Evolutionary conservation across 192 early-diverging fungal species (phyloP), one percentile per base, ranked within the genome.

Genomic region (Gamsiella multidivaricata): DNA sequence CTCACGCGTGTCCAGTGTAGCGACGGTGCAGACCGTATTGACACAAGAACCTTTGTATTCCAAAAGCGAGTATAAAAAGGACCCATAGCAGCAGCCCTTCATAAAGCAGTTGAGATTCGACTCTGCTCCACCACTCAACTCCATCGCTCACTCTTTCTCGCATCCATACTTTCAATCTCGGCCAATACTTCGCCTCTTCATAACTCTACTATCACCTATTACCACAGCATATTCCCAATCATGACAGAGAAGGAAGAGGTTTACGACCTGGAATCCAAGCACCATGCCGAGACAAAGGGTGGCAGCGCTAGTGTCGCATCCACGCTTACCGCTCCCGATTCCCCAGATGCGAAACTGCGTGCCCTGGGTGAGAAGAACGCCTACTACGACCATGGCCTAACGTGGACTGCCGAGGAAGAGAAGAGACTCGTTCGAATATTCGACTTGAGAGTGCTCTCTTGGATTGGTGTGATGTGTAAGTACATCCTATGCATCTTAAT

Each of bases 371-470:
- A 61, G 36, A 11, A 52, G 43, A 69, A 78, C 37, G 49, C 66
- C 2, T 32, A 78, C 39, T 78, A 78, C 34, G 76, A 73, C 11
- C 79, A 74, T 5, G 78, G 72, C 1, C 56, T 82, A 17, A 62
- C 80, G 20, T 88, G 86, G 86, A 86, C 86, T 2, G 54, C 47
- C 0, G 81, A 85, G 61, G 86, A 88, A 50, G 86, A 88, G 33
- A 66, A 68, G n/a, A 36, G 54, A 5, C 54, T 85, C 37, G 84
- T 85, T 23, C 84, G 84, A 37, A 85, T 75, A 65, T 82, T 85
- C 32, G 84, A 85, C 33, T 51, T 79, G 0, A 63, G 70, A 32
- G 23, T 79, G n/a, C 81, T 85, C 50, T 66, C 82, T 25, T 79
- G 80, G 53, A 79, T 67, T 22, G 62, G 74, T 11, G 55, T 88